Evolutionary conservation across 2,329 filamentous ascomycete species (phyloP).

Genomic region (Chaetomium olivaceum): DNA sequence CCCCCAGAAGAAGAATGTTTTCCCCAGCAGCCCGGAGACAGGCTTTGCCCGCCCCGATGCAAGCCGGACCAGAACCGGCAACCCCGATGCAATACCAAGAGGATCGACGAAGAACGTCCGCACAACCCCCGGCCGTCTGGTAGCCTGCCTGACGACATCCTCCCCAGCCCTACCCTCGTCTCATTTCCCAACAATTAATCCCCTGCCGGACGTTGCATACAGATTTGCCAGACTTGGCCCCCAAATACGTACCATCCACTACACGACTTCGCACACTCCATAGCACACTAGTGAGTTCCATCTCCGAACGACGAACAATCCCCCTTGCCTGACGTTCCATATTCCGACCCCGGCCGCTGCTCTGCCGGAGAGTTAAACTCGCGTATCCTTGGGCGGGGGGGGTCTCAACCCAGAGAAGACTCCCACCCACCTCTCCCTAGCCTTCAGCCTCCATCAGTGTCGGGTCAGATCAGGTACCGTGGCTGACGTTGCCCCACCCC

Average conservation of each 20-base stretch:
- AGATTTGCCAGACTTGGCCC: neutral
- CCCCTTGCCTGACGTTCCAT: neutral
- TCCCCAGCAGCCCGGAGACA: neutral
- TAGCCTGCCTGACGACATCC: neutral
- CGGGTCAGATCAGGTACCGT: too few species aligned
- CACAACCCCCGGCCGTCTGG: neutral
- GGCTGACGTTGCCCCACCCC: neutral
- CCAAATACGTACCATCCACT: too few species aligned
- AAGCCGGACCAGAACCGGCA: neutral
- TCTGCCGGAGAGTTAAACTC: too few species aligned
- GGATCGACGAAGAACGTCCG: neutral
- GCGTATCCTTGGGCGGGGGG: too few species aligned
- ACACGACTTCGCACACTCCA: neutral
- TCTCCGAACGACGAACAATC: neutral
- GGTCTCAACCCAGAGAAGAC: neutral
- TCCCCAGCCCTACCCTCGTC: neutral
- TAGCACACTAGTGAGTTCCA: too few species aligned
- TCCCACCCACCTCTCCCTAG: neutral
- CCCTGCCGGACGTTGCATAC: neutral
- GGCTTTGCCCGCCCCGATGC: neutral
- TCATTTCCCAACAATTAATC: neutral
- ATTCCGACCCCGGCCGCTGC: too few species aligned
- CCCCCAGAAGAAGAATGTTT: neutral
- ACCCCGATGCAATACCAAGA: neutral
- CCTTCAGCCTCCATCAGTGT: neutral